These are phyloP conservation scores for Trichoderma asperellum DNA, from an alignment of 2,329 filamentous ascomycete genomes.

Conservation along the genomic window DNA sequence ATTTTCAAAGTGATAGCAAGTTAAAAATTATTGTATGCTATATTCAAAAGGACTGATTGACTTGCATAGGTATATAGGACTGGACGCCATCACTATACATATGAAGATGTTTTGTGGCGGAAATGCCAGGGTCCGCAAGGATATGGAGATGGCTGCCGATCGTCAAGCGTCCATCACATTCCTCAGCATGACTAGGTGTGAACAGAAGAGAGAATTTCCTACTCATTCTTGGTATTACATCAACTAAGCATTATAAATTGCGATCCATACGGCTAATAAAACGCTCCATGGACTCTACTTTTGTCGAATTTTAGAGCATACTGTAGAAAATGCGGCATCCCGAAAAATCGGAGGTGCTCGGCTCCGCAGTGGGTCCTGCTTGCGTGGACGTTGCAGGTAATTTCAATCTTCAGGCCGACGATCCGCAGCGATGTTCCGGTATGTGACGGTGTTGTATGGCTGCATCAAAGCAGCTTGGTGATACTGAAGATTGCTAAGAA, in stretches of 20 bases:
- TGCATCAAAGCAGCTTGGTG: too few species aligned
- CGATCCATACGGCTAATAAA: neutral
- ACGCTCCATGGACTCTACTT: neutral
- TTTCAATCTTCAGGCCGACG: neutral
- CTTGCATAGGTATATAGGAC: neutral
- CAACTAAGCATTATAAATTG: neutral
- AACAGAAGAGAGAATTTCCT: neutral
- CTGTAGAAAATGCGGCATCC: neutral
- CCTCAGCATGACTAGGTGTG: neutral
- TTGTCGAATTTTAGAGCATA: neutral
- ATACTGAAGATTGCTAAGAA: neutral
- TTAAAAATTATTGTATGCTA: neutral
- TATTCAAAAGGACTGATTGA: neutral
- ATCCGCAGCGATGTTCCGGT: slow-evolving; percentile 12
- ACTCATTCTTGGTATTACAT: neutral
- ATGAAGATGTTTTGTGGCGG: neutral
- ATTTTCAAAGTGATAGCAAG: neutral
- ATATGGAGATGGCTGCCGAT: neutral
- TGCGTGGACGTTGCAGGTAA: neutral
- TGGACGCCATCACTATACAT: neutral
- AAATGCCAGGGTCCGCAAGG: neutral
- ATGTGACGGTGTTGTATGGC: neutral
- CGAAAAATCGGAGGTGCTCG: slow-evolving; percentile 5
- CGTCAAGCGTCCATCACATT: neutral
- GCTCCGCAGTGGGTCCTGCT: slow-evolving; percentile 18